Evolutionary conservation across 1,139 yeast genomes (phyloP), one percentile per base, ranked within the genome.

Genomic region (Saccharomyces hybrid): DNA sequence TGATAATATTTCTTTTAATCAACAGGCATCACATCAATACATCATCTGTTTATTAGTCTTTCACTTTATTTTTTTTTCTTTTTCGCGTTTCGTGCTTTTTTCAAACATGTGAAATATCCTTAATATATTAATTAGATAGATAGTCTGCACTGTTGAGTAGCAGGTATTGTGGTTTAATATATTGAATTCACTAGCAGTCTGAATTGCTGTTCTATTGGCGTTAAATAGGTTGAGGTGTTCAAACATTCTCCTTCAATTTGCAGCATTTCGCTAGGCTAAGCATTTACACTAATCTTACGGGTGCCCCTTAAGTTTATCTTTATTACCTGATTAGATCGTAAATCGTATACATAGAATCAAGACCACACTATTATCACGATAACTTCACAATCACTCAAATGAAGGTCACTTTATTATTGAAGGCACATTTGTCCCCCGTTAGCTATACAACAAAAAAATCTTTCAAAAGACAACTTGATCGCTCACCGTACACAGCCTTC

Each of bases 401-500:
- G 44, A 38, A 38, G 44, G 44, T 5, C 25, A 38, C 44, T 16
- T 20, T 38, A 38, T 16, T 38, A 5, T 38, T 38, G 26, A 38
- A 38, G 26, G 44, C 44, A 5, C 44, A 20, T 13, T 11, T 38
- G 7, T 38, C 44, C 1, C 14, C 44, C 8, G 44, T 38, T 11
- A 38, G 44, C 44, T 38, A 38, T 6, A 38, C 44, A 9, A 32
- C 48, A 3, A 61, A 56, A 55, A 57, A 49, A 41, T 56, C 61
- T 4, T 61, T 63, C 34, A 54, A 62, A 41, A 59, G 49, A 47
- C 49, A 47, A 44, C 47, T 55, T 38, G 53, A 61, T 53, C 52
- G 50, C 32, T 44, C 51, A n/a, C 61, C 64, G 11, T 41, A 52
- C 2, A 60, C 64, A 5, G 64, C 59, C 7, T 64, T 64, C 51